Evolutionary conservation across 2,329 filamentous ascomycete species (phyloP).

Genomic region (Apiospora sp.): DNA sequence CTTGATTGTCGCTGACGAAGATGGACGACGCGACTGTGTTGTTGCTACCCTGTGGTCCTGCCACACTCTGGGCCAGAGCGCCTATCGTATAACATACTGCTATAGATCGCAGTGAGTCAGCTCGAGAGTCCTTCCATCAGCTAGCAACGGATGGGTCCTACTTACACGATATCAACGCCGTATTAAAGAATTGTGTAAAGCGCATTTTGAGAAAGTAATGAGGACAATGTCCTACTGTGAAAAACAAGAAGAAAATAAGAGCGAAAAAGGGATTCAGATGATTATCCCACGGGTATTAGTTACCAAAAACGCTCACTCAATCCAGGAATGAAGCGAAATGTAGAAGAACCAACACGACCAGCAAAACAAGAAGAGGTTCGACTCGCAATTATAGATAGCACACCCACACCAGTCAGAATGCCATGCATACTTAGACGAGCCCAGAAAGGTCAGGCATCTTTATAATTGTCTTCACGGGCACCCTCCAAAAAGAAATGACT

Average conservation of each 20-base stretch:
- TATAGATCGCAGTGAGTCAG: background rate
- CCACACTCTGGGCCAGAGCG: background rate
- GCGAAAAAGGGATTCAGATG: background rate
- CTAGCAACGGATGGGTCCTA: background rate
- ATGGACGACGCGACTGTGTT: conserved; percentile 31
- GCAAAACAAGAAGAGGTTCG: background rate
- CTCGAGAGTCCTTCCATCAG: background rate
- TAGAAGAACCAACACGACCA: background rate
- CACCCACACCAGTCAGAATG: background rate
- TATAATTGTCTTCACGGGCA: background rate
- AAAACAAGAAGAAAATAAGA: background rate
- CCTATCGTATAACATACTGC: conserved; percentile 9
- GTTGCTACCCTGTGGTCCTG: conserved; percentile 5
- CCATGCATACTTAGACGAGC: background rate
- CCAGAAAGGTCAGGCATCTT: background rate
- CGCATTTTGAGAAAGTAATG: background rate
- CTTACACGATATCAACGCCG: conserved; percentile 17
- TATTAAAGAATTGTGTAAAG: background rate
- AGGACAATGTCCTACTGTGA: background rate
- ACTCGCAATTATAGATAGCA: background rate
- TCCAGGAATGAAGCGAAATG: conserved; percentile 2
- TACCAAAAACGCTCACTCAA: background rate
- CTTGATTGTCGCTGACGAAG: conserved; percentile 38
- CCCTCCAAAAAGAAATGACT: too few relatives aligned
- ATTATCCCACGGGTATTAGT: background rate